Conservation (phyloP, 805 yeast genomes). For the Helenozyma baotianmanensis region DNA sequence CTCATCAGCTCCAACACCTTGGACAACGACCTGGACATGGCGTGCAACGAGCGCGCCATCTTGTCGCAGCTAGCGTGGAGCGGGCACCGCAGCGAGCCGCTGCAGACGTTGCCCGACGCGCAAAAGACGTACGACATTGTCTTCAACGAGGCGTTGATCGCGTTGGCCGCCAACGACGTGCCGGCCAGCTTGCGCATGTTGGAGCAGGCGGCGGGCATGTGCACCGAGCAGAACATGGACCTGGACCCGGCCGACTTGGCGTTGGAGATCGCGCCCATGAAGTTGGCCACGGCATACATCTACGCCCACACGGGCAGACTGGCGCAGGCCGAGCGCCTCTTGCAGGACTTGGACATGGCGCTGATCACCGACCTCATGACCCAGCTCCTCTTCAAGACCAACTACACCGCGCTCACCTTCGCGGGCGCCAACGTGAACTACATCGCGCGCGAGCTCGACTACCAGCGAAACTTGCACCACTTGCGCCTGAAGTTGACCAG, state of each 20-base stretch:
- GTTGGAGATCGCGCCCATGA: conserved; percentile 56
- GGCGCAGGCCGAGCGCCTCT: conserved; percentile 6
- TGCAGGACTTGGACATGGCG: conserved; percentile 17
- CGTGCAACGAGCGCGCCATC: conserved; percentile 67
- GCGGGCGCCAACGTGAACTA: conserved; percentile 16
- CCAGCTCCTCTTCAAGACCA: conserved; percentile 41
- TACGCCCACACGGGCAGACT: conserved; percentile 23
- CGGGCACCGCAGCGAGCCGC: conserved; percentile 1
- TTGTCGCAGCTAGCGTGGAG: conserved; percentile 42
- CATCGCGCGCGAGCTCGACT: conserved; percentile 31
- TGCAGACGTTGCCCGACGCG: conserved; percentile 8
- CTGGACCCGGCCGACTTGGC: conserved; percentile 38
- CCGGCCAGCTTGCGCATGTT: conserved; percentile 40
- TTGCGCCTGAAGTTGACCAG: conserved; percentile 22
- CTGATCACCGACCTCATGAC: conserved; percentile 35
- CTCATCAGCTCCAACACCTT: conserved; percentile 31
- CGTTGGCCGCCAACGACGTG: conserved; percentile 38
- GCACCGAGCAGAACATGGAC: conserved; percentile 35
- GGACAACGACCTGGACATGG: conserved; percentile 48
- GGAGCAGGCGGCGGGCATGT: conserved; percentile 40
- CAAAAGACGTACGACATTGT: conserved; percentile 49
- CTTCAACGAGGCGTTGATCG: conserved; percentile 56
- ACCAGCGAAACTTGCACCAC: conserved; percentile 18
- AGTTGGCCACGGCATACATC: conserved; percentile 56
- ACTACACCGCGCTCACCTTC: conserved; percentile 29